phyloP scores from a whole-genome alignment of 2,329 filamentous ascomycete species.

The Ophiostoma angusticollis region DNA sequence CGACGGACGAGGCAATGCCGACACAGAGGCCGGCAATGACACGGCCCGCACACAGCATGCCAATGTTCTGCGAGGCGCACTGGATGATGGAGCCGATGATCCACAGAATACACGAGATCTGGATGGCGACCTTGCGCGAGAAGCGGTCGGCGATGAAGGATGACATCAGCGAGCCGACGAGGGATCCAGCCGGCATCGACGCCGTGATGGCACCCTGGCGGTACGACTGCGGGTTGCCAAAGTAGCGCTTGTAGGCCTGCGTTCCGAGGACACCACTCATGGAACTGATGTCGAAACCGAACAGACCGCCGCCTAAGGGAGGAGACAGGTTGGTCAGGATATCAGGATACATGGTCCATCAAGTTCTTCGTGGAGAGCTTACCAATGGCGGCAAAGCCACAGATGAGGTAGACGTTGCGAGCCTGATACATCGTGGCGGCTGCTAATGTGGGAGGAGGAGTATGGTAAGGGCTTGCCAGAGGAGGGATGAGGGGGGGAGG shows the following conservation, averaged over 20 bases:
- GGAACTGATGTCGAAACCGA: slow-evolving; percentile 68
- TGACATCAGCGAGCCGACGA: slow-evolving; percentile 42
- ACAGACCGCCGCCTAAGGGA: slow-evolving; percentile 49
- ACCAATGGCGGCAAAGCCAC: slow-evolving; percentile 50
- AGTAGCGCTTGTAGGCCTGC: slow-evolving; percentile 58
- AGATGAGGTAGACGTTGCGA: slow-evolving; percentile 46
- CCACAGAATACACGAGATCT: slow-evolving; percentile 38
- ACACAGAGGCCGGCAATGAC: slow-evolving; percentile 60
- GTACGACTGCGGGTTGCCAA: slow-evolving; percentile 45
- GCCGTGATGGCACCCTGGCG: slow-evolving; percentile 60
- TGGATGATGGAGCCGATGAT: slow-evolving; percentile 41
- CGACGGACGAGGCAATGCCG: slow-evolving; percentile 59
- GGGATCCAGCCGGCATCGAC: slow-evolving; percentile 61
- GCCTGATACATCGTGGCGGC: slow-evolving; percentile 27
- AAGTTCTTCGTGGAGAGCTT: too few relatives aligned
- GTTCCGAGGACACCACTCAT: slow-evolving; percentile 59
- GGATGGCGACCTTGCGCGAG: slow-evolving; percentile 36
- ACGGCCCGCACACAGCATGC: slow-evolving; percentile 59
- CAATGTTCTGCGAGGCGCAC: slow-evolving; percentile 50
- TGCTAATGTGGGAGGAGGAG: too few relatives aligned
- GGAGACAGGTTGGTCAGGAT: neutral
- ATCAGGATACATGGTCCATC: too few relatives aligned
- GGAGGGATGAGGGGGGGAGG: too few relatives aligned
- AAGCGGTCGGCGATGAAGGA: slow-evolving; percentile 38
- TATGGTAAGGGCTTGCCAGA: too few relatives aligned